Conservation (phyloP, 2,329 filamentous ascomycete genomes). For the Fulvia fulva region DNA sequence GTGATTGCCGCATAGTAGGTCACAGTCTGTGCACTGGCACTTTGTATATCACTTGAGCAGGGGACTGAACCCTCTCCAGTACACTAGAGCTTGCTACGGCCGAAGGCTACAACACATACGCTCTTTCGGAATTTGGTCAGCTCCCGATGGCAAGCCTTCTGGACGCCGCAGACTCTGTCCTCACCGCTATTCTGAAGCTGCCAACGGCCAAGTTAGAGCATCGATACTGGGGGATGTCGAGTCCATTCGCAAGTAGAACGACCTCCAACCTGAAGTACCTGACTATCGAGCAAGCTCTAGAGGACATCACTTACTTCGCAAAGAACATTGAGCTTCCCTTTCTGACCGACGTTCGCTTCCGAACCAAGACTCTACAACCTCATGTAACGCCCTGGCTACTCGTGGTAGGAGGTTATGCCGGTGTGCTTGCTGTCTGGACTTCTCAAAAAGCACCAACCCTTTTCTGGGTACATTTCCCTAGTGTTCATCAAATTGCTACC, state of each 20-base stretch:
- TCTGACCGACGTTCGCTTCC: background rate
- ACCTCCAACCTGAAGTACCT: background rate
- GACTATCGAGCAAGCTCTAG: background rate
- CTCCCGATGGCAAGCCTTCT: slow-evolving; percentile 34
- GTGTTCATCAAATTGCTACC: background rate
- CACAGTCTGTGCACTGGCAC: background rate
- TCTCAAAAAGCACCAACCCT: background rate
- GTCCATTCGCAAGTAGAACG: background rate
- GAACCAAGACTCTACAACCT: background rate
- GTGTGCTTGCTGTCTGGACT: background rate
- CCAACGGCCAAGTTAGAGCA: slow-evolving; percentile 19
- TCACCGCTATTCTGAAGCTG: slow-evolving; percentile 39
- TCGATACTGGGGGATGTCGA: slow-evolving; percentile 1
- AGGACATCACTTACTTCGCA: background rate
- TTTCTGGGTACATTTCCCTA: too few relatives aligned
- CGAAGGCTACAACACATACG: slow-evolving; percentile 36
- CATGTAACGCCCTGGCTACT: background rate
- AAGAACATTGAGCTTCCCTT: background rate
- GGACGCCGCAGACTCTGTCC: slow-evolving; percentile 36
- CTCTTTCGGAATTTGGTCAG: slow-evolving; percentile 37
- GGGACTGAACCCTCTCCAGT: too few relatives aligned
- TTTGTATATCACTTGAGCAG: too few relatives aligned
- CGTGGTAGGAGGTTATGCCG: background rate
- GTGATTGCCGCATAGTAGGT: background rate
- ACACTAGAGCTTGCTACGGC: background rate